A percentile compares a stretch with the other conserved stretches of the same genome.
phyloP scores from a whole-genome alignment of 1,284 basidiomycete species.

The Austroboletus niveus region DNA sequence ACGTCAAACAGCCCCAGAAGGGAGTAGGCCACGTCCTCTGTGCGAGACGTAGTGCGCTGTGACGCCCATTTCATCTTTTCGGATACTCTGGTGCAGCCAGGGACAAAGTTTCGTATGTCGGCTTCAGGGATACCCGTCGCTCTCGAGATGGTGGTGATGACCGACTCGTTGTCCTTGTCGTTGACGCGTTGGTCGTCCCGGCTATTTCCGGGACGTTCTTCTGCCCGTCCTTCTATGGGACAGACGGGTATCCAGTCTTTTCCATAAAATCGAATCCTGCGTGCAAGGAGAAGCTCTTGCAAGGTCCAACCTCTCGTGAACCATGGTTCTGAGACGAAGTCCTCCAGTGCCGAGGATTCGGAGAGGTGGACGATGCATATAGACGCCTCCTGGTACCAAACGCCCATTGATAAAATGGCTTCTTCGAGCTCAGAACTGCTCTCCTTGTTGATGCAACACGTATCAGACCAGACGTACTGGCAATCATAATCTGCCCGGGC shows the following conservation, averaged over 20 bases:
- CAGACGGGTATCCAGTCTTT: slow-evolving; percentile 26
- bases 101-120: slow-evolving; percentile 24
- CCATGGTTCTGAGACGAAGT: slow-evolving; percentile 24
- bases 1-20: slow-evolving; percentile 25
- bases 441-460: slow-evolving; percentile 31
- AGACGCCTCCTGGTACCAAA: slow-evolving; percentile 24
- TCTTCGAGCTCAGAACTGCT: slow-evolving; percentile 26
- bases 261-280: slow-evolving; percentile 28
- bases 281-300: slow-evolving; percentile 22
- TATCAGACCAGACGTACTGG: slow-evolving; percentile 31
- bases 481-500: slow-evolving; percentile 24
- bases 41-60: slow-evolving; percentile 19
- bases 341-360: slow-evolving; percentile 21
- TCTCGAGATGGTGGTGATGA: slow-evolving; percentile 16
- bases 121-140: slow-evolving; percentile 21
- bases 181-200: slow-evolving; percentile 22
- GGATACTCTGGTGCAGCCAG: slow-evolving; percentile 18
- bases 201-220: slow-evolving; percentile 11
- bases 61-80: slow-evolving; percentile 29
- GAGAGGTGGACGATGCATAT: slow-evolving; percentile 27
- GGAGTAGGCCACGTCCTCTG: slow-evolving; percentile 26
- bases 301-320: slow-evolving; percentile 25
- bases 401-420: slow-evolving; percentile 21
- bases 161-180: slow-evolving; percentile 24
- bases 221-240: slow-evolving; percentile 18